A percentile compares a stretch with the other conserved stretches of the same genome.
These are phyloP conservation scores for Lepidium aucheri DNA, from an alignment of 345 rosid genomes.

Conservation along the genomic window DNA sequence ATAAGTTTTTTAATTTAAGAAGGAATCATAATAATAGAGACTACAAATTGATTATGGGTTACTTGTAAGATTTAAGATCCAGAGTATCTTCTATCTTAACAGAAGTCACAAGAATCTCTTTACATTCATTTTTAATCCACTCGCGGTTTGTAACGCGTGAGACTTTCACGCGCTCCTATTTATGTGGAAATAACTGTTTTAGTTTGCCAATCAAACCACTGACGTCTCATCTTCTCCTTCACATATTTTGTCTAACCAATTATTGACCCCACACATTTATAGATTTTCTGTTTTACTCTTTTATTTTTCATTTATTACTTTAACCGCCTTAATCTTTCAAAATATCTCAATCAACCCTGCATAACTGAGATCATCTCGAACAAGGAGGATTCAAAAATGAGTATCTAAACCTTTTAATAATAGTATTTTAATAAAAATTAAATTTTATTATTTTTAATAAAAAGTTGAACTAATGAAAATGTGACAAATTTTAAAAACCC, in stretches of 20 bases:
- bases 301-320: background rate
- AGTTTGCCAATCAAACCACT: background rate
- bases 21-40: constrained; percentile 13
- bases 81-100: background rate
- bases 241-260: constrained; percentile 8
- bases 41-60: background rate
- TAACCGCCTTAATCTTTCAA: background rate
- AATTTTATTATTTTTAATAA: no score
- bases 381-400: no score
- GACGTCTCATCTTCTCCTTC: constrained; percentile 20
- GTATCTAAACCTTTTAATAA: no score
- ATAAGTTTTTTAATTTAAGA: background rate
- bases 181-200: constrained; percentile 16
- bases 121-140: background rate
- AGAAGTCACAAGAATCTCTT: background rate
- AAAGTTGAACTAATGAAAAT: no score
- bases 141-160: background rate
- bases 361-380: background rate
- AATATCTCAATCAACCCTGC: background rate
- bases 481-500: no score
- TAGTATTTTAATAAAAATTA: no score
- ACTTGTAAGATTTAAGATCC: constrained; percentile 20
- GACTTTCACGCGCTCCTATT: background rate
- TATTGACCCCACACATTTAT: background rate
- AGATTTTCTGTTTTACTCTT: background rate